phyloP scores from a whole-genome alignment of 2,329 filamentous ascomycete genomes.

The Monilinia polystroma region DNA sequence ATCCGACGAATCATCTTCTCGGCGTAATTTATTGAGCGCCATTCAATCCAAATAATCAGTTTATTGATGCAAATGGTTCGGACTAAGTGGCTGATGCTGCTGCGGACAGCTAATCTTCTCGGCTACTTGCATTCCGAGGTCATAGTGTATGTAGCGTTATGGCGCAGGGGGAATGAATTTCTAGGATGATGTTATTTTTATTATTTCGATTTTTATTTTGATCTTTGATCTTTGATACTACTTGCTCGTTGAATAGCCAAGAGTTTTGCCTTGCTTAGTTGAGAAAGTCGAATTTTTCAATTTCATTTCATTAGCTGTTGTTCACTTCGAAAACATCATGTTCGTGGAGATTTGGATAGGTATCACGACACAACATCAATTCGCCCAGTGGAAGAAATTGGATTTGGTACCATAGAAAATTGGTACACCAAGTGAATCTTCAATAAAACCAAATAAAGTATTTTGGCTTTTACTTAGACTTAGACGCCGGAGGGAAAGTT shows the following conservation, averaged over 20 bases:
- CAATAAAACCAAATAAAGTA: background rate
- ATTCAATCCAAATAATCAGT: background rate
- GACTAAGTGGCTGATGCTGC: slow-evolving; percentile 6
- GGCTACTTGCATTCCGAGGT: background rate
- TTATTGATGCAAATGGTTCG: background rate
- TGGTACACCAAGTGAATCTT: background rate
- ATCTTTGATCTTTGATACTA: too few relatives aligned
- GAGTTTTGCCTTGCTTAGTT: too few relatives aligned
- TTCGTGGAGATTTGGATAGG: background rate
- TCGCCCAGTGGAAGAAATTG: background rate
- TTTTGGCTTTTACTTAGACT: background rate
- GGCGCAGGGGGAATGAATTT: background rate
- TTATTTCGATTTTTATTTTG: background rate
- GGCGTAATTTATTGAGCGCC: background rate
- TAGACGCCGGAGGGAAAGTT: background rate
- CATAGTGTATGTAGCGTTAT: background rate
- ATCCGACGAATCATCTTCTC: background rate
- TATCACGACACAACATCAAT: background rate
- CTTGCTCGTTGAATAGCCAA: too few relatives aligned
- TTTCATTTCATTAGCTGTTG: background rate
- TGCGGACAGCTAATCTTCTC: background rate
- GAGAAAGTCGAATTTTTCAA: background rate
- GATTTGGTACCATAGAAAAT: background rate
- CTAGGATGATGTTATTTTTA: background rate
- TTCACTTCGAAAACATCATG: too few relatives aligned